Base-by-base conservation (phyloP, 2,329 filamentous ascomycete species). In the Cadophora malorum region DNA sequence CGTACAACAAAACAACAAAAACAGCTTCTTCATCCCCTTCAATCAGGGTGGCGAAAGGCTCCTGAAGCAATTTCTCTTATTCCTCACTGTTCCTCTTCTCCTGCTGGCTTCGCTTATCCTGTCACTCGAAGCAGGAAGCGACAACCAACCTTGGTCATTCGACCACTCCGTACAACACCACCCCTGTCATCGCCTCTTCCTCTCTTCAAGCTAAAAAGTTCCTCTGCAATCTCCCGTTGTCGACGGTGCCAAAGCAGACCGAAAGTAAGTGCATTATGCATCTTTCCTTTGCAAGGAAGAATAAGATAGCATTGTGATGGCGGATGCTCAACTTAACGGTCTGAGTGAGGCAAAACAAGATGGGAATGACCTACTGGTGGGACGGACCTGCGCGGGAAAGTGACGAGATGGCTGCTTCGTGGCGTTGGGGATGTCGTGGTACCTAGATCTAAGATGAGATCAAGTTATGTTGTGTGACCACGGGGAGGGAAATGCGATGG, bases 261-360 rank as follows among this genome's bases (percentile, higher is more conserved):
- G 23, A 1, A 14, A 16, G 4, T 25, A 53, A 28, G 23, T 53
- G 50, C 19, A 55, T 55, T 33, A 55, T 55, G 52, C 52, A 55
- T 4, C 12, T n/a, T 33, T 16, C 52, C 25, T 19, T 31, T 55
- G 16, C 52, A 28, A 14, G 41, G 41, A 47, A 47, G 41, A 47
- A 47, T 12, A 53, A 19, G 28, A 55, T 55, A 25, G 52, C 12
- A 55, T 19, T 55, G 52, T 55, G 52, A 55, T 55, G 28, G 28
- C 25, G 52, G 52, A 55, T 33, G 28, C 3, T n/a, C 16, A 9
- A 55, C 4, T 55, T 55, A 3, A 25, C 19, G 52, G 52, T 55
- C 5, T 3, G 28, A 7, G 14, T 55, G 25, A 31, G 52, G 52
- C 28, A 25, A 16, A 4, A 5, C 2, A 12, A n/a, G 16, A 33